Evolutionary conservation across 228 moss, liverwort and hornwort genomes (phyloP), one percentile per base, ranked within the genome.

Genomic region (Sphagnum magellanicum): DNA sequence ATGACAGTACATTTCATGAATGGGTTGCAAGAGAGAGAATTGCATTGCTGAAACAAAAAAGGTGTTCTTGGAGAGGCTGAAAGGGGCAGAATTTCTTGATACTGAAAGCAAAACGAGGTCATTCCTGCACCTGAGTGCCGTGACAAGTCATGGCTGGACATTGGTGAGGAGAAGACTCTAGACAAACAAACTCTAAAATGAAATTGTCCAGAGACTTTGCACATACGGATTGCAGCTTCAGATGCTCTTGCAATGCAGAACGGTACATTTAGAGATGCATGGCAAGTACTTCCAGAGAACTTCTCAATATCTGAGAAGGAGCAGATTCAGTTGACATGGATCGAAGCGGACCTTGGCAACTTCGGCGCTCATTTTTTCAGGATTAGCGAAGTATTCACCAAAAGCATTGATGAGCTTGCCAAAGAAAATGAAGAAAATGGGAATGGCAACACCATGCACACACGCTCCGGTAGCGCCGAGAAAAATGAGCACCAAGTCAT

Each of bases 361-460:
- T 73, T 92, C 86, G 67, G 13, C 6, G 17, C 92, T 89, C 95
- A 96, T 92, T 53, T 75, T 81, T 49, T 88, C 84, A 14, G 95
- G 88, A 60, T 81, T 67, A 60, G 69, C 64, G 48, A 74, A 75
- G 66, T 96, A 88, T 4, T 72, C 71, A 52, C 95, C 95, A 67
- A 96, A 96, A 16, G 91, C 84, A 66, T 96, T 79, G 51, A 96
- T 96, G 52, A 96, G 84, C 57, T 78, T 89, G 16, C 95, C 95
- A 55, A 96, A 96, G 69, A 83, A 96, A 48, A 96, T 84, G 80
- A 96, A 96, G 80, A 96, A 96, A 2, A 96, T 84, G 32, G 95
- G 95, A 47, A 96, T 89, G 59, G 95, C 92, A 55, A 86, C 76
- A 61, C 95, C 95, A 14, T 96, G 95, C 67, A 78, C 71, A 75